Base-by-base conservation (phyloP, 108 stramenopile genomes). In the Skeletonema marinoi region DNA sequence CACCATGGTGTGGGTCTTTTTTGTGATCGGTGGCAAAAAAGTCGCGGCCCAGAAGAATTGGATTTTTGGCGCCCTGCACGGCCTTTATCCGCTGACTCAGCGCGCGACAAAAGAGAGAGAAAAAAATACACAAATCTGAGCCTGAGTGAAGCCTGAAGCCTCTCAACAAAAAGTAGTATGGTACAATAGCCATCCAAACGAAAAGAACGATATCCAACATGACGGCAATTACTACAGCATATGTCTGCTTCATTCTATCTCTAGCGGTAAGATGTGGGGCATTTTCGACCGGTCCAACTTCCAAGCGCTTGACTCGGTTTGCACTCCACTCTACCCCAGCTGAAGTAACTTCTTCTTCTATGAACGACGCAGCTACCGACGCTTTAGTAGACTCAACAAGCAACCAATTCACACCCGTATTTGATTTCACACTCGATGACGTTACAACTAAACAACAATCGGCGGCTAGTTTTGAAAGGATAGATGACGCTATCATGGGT, bases 401-500 rank as follows among this genome's bases (percentile, higher is more conserved):
- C 50, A 51, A 51, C 1, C 25, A 25, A 6, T 56, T 56, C 17
- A 41, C 64, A 61, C 65, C 88, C 41, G 51, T 86, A 21, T 88
- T 88, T 61, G 85, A 88, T 64, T 88, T 88, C 73, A 69, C 84
- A 14, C 73, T 74, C 6, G 21, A 41, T 29, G 65, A 73, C 13
- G 12, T 66, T 19, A 39, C 38, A 19, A 72, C 75, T 17, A 82
- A 82, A 32, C 50, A 67, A 67, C 73, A 82, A 67, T 86, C 87
- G 10, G 77, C 83, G 9, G 31, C 39, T 2, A 86, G 75, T 64
- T 90, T 94, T 65, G 93, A 92, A 68, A 78, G 93, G 30, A 90
- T 94, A 60, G 93, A 94, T 65, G 93, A 94, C 77, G 88, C 89
- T 31, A 88, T 94, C 66, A 94, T 94, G 93, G 93, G 93, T 7